Base-by-base conservation (phyloP, 495 filamentous ascomycete species). In the Trichocladium uniseriatum region DNA sequence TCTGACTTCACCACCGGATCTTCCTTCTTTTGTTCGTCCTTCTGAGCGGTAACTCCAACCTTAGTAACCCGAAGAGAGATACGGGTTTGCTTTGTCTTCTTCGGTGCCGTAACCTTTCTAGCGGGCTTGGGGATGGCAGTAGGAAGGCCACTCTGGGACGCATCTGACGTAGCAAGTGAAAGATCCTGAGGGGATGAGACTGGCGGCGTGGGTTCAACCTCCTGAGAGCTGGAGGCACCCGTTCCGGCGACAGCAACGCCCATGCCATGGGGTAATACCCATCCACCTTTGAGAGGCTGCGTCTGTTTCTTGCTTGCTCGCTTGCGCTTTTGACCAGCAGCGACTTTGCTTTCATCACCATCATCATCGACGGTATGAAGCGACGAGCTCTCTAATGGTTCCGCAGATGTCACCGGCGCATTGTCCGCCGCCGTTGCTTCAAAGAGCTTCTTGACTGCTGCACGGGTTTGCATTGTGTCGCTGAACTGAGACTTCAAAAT, bases 241-340 rank as follows among this genome's bases (percentile, higher is more conserved):
- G 49, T 1, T 3, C 24, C 18, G 6, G 7, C 18, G 18, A 51
- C 18, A 2, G 31, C 44, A 46, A 46, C 18, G 1, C 70, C 70
- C 60, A 74, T 61, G 13, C 63, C 64, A 55, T 73, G 72, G 2
- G 66, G 67, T 11, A 74, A 51, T 13, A 55, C 52, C 62, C 61
- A 69, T 16, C 49, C 63, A 21, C 61, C 61, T 31, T 59, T 63
- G 15, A 69, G 42, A 0, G 60, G 49, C 10, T 53, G 52, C 5
- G 45, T 21, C n/a, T 36, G 41, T 31, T 32, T 43, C 45, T 54
- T 54, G 16, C 16, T 22, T 14, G 27, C 43, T 6, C 41, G 44
- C 20, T 51, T 56, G 16, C 38, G 45, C 34, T 55, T 55, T 20
- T 18, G 10, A 20, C 43, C 9, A 21, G 14, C 7, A 24, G 38